phyloP scores from a whole-genome alignment of 2,329 filamentous ascomycete genomes.

The Apiospora rasikravindrae region DNA sequence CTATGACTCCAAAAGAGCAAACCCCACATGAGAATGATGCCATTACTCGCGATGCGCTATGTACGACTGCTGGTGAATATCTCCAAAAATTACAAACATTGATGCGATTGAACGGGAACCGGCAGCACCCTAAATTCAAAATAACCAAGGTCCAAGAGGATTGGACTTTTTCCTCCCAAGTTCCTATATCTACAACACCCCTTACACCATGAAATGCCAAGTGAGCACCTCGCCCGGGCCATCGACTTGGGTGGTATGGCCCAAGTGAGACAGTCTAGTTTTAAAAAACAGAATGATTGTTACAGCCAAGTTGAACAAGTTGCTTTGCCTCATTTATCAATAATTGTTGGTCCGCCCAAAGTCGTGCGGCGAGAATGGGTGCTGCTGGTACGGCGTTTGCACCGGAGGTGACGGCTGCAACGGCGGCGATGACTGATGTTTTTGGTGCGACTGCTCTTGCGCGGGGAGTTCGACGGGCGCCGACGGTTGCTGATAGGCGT shows the following conservation, averaged over 20 bases:
- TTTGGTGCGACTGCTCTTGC: background rate
- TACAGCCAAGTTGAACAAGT: background rate
- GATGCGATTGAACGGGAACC: background rate
- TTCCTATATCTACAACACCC: background rate
- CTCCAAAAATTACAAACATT: background rate
- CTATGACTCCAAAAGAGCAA: background rate
- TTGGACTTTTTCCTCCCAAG: background rate
- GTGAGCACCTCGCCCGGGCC: background rate
- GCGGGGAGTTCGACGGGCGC: constrained; percentile 20
- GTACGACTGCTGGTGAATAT: background rate
- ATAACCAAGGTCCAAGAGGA: background rate
- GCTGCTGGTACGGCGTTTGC: background rate
- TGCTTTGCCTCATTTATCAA: background rate
- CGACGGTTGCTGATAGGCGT: background rate
- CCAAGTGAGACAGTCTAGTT: background rate
- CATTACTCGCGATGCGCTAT: background rate
- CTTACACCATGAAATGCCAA: background rate
- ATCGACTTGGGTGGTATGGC: background rate
- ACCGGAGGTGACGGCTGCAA: background rate
- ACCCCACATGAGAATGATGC: background rate
- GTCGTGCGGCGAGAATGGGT: background rate
- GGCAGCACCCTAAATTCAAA: background rate
- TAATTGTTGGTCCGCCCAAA: background rate
- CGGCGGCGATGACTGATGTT: background rate
- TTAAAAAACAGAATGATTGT: background rate